These are phyloP conservation scores for Akanthomyces lecanii DNA, from an alignment of 2,329 filamentous ascomycete species.

Conservation along the genomic window DNA sequence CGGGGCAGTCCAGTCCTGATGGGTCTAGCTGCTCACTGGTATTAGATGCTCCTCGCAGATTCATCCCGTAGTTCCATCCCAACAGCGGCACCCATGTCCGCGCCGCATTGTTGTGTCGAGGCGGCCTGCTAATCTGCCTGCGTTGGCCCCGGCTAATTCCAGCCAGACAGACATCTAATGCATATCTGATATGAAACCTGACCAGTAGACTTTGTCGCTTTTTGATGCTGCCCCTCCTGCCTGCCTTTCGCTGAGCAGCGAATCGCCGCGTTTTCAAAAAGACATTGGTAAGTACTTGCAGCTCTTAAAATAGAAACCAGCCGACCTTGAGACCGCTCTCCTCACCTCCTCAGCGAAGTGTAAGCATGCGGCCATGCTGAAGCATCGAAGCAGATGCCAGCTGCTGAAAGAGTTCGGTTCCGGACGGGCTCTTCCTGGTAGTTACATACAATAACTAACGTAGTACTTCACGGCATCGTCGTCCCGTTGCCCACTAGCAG, in stretches of 20 bases:
- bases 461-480: no score
- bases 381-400: background rate
- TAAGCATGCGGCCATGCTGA: background rate
- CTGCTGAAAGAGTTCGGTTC: no score
- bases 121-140: background rate
- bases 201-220: background rate
- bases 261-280: background rate
- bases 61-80: background rate
- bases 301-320: background rate
- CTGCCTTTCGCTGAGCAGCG: background rate
- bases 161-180: background rate
- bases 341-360: background rate
- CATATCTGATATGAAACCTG: background rate
- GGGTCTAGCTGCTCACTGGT: background rate
- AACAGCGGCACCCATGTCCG: background rate
- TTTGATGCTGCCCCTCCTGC: background rate
- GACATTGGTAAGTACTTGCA: background rate
- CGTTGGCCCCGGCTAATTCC: background rate
- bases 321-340: background rate
- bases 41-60: background rate
- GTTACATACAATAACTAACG: no score
- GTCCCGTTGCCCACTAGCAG: no score
- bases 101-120: background rate
- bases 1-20: background rate
- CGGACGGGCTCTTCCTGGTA: no score